phyloP scores from a whole-genome alignment of 2,329 filamentous ascomycete genomes.

The Plectosphaerella plurivora region DNA sequence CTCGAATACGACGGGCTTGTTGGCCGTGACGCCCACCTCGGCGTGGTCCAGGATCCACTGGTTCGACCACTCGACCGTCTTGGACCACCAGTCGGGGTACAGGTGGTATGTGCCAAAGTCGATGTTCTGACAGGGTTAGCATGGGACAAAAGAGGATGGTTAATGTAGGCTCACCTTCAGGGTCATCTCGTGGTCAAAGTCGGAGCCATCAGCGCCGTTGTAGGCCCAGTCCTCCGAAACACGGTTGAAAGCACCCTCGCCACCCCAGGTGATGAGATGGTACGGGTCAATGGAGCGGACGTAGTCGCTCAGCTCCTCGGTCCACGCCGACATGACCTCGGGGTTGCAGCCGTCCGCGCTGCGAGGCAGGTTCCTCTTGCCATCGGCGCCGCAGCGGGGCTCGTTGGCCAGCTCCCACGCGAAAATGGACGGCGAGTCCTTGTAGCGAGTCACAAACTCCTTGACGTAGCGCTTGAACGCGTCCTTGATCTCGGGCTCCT shows the following conservation, averaged over 20 bases:
- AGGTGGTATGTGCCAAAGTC: conserved; percentile 53
- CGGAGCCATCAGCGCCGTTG: conserved; percentile 43
- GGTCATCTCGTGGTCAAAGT: conserved; percentile 46
- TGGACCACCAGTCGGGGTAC: conserved; percentile 52
- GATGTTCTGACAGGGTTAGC: conserved; percentile 24
- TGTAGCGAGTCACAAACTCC: conserved; percentile 56
- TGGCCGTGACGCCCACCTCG: conserved; percentile 29
- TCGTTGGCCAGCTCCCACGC: conserved; percentile 68
- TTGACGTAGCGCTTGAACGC: conserved; percentile 56
- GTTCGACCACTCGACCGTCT: conserved; percentile 45
- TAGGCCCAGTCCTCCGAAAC: conserved; percentile 38
- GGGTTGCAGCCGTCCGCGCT: conserved; percentile 31
- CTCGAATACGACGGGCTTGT: conserved; percentile 51
- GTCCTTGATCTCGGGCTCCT: conserved; percentile 42
- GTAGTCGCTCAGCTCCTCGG: conserved; percentile 48
- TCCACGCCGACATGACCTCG: conserved; percentile 40
- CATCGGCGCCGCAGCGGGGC: conserved; percentile 42
- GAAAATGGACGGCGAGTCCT: conserved; percentile 53
- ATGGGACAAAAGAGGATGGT: no score
- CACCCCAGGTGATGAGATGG: conserved; percentile 52
- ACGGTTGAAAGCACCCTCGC: conserved; percentile 53
- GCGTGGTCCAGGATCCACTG: conserved; percentile 53
- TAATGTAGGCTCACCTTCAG: conserved; percentile 18
- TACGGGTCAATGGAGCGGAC: conserved; percentile 48
- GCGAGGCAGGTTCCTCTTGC: conserved; percentile 37